Evolutionary conservation across 371 early-diverging fungal genomes (phyloP).

Genomic region (Mucor sp.): DNA sequence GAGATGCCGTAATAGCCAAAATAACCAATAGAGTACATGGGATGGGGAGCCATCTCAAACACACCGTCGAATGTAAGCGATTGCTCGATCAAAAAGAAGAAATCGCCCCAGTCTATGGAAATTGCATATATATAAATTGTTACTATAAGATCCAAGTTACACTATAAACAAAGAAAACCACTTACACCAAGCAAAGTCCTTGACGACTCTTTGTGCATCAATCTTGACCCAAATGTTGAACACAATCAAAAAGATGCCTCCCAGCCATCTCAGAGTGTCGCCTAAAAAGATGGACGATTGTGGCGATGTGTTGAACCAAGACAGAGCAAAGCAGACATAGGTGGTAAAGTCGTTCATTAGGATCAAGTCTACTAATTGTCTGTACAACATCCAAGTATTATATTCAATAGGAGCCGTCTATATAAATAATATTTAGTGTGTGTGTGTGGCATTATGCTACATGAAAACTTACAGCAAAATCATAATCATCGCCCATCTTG

Average conservation of each 20-base stretch:
- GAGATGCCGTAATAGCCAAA: conserved; percentile 94
- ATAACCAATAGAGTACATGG: conserved; percentile 98
- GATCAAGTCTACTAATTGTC: conserved; percentile 92
- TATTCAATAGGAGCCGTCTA: conserved; percentile 88
- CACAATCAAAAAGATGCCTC: conserved; percentile 75
- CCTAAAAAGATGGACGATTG: conserved; percentile 53
- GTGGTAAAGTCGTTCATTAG: conserved; percentile 90
- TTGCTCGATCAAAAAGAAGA: conserved; percentile 92
- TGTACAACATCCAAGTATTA: conserved; percentile 94
- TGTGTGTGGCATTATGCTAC: background rate
- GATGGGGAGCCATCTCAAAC: conserved; percentile 97
- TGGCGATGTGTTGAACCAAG: conserved; percentile 63
- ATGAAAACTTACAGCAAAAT: conserved; percentile 62
- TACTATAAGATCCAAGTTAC: conserved; percentile 2
- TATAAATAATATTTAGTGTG: background rate
- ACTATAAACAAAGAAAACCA: conserved; percentile 7
- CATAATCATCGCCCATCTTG: conserved; percentile 88
- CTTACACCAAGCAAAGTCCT: conserved; percentile 97
- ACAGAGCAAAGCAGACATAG: conserved; percentile 84
- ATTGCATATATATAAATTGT: background rate
- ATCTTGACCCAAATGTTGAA: conserved; percentile 96
- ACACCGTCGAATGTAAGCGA: conserved; percentile 91
- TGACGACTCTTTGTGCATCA: conserved; percentile 95
- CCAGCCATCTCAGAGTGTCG: conserved; percentile 73
- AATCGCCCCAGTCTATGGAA: conserved; percentile 93